phyloP scores from a whole-genome alignment of 208 protist species.

The Acanthamoeba lenticulata region DNA sequence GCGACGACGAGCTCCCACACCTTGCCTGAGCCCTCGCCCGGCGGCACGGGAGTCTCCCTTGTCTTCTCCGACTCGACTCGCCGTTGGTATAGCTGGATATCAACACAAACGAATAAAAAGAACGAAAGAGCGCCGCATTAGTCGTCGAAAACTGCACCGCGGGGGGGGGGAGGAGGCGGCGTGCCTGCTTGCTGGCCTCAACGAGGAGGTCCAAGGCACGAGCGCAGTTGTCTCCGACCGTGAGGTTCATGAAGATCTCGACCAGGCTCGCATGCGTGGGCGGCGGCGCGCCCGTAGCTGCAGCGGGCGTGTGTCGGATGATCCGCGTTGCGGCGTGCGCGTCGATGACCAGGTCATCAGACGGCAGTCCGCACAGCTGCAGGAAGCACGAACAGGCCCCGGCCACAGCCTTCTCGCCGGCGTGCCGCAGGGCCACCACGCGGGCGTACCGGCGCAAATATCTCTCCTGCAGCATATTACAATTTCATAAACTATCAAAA shows the following conservation, averaged over 20 bases:
- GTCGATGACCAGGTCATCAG: background rate
- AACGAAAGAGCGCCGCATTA: background rate
- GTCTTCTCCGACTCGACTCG: background rate
- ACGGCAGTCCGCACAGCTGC: constrained; percentile 15
- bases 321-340: constrained; percentile 1
- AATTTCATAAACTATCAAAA: too few relatives aligned
- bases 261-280: background rate
- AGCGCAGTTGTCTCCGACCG: background rate
- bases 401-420: background rate
- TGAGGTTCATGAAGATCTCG: background rate
- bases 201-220: background rate
- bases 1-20: background rate
- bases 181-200: background rate
- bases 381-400: background rate
- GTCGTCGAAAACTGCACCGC: background rate
- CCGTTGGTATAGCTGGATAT: background rate
- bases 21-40: background rate
- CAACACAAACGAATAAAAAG: too few relatives aligned
- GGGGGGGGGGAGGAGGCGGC: background rate
- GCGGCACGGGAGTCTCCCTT: background rate
- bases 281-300: background rate
- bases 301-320: background rate
- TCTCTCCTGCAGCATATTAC: too few relatives aligned
- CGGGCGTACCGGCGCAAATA: constrained; percentile 8
- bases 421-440: constrained; percentile 20